phyloP scores from a whole-genome alignment of 2,329 filamentous ascomycete genomes.

The Trichothecium sympodiale region DNA sequence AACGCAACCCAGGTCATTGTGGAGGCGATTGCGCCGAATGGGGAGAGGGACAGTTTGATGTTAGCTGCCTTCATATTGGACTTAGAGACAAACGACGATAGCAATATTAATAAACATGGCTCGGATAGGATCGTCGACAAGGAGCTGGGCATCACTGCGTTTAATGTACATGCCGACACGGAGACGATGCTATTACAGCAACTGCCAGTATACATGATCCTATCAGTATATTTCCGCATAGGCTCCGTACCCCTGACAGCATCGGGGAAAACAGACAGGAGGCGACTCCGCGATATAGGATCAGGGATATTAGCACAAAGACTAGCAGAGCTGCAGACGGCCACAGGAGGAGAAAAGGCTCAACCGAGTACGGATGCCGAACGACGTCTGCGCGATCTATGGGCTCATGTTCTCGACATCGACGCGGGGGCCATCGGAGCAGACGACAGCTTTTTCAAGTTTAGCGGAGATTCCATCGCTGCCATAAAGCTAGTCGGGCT shows the following conservation, averaged over 20 bases:
- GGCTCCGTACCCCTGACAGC: not conserved
- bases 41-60: not conserved
- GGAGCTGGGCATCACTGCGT: too few species aligned
- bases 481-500: conserved; percentile 43
- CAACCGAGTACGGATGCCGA: not conserved
- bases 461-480: conserved; percentile 41
- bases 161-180: too few species aligned
- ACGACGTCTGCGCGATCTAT: not conserved
- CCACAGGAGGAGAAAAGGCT: not conserved
- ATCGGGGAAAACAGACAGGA: conserved; percentile 1
- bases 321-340: not conserved
- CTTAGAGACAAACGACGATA: not conserved
- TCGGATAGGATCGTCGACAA: not conserved
- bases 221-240: not conserved
- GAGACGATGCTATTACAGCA: not conserved
- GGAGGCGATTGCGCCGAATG: not conserved
- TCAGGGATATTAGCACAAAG: not conserved
- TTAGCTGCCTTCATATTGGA: not conserved
- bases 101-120: not conserved
- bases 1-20: not conserved
- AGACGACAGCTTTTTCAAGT: conserved; percentile 41
- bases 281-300: not conserved
- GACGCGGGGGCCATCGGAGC: conserved; percentile 20
- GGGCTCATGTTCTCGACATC: not conserved
- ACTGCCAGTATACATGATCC: conserved; percentile 1